Base-by-base conservation (phyloP, 306 rosid species). In the Trifolium repens region DNA sequence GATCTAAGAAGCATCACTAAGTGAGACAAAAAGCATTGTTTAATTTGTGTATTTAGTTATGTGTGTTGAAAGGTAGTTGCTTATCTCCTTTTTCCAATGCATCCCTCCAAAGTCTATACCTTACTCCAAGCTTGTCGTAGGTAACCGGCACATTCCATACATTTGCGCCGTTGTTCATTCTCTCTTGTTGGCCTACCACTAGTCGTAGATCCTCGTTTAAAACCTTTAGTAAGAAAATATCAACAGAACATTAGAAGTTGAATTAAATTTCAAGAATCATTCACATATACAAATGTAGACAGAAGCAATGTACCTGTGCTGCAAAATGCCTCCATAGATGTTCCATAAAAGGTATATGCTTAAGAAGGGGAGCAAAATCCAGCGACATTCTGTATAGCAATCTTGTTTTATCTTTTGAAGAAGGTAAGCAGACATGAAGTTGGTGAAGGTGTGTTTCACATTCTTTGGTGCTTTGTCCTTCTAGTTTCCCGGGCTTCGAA, bases 361-460 rank as follows among this genome's bases (percentile, higher is more conserved):
- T 93, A 69, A 93, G 90, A 54, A 91, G 2, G 0, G 98, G 96
- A 8, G 97, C 98, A 16, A 93, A 93, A 78, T 93, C 98, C 44
- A 93, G 75, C 15, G 98, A 93, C 97, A 93, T 89, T 91, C 98
- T 84, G 81, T 93, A 93, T 32, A 93, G 80, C 63, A 93, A 80
- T 77, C 98, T 89, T 57, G 98, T 93, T 71, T 89, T 91, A 58
- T 78, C 75, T 85, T 93, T 87, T 13, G 97, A 85, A 27, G 97
- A 89, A 12, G 97, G 98, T 75, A 91, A 83, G 84, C 98, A 93
- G 46, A 93, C 98, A 57, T 93, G 97, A 52, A 91, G 98, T 73
- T 93, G 98, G 82, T 93, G 98, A 30, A 93, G 86, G 71, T 93
- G 98, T 0, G 98, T 93, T 11, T 85, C 69, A 37, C 98, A 93